Percentiles rank a stretch among this genome's conserved stretches.
Conservation (phyloP, 345 rosid species). For the Salix koriyanagi region DNA sequence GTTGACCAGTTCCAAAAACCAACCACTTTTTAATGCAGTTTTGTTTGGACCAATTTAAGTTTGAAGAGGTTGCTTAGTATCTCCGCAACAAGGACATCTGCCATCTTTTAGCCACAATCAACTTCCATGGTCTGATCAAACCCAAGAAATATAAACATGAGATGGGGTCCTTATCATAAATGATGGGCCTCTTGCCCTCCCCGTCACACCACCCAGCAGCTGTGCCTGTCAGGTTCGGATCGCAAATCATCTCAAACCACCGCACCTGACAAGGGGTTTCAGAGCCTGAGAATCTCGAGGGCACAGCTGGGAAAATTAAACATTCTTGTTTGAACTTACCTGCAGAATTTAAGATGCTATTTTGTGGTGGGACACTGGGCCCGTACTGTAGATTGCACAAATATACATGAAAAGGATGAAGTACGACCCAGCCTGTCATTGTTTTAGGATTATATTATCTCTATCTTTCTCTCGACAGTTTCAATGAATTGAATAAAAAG, state of each 20-base stretch:
- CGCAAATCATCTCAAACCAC: neutral
- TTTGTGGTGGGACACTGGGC: too few relatives aligned
- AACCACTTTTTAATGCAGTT: constrained; percentile 32
- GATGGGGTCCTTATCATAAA: constrained; percentile 17
- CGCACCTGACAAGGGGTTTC: neutral
- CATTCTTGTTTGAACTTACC: neutral
- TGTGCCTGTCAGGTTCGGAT: constrained; percentile 1
- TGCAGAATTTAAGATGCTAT: neutral
- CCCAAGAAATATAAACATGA: constrained; percentile 9
- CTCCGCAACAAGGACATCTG: constrained; percentile 51
- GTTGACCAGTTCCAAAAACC: constrained; percentile 45
- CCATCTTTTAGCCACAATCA: constrained; percentile 14
- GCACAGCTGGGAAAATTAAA: neutral
- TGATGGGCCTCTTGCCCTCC: constrained; percentile 7
- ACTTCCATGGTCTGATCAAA: neutral
- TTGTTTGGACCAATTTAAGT: constrained; percentile 37
- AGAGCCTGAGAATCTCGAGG: constrained; percentile 10
- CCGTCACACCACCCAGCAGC: constrained; percentile 15
- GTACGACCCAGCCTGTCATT: too few relatives aligned
- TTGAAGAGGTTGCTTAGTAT: constrained; percentile 48
- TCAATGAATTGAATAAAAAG: too few relatives aligned
- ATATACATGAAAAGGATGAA: too few relatives aligned
- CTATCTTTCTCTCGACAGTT: too few relatives aligned
- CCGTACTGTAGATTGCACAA: too few relatives aligned
- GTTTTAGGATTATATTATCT: too few relatives aligned